Percentiles rank a stretch among this genome's conserved stretches.
Conservation (phyloP, 192 early-diverging fungal species). For the Piromyces sp. region DNA sequence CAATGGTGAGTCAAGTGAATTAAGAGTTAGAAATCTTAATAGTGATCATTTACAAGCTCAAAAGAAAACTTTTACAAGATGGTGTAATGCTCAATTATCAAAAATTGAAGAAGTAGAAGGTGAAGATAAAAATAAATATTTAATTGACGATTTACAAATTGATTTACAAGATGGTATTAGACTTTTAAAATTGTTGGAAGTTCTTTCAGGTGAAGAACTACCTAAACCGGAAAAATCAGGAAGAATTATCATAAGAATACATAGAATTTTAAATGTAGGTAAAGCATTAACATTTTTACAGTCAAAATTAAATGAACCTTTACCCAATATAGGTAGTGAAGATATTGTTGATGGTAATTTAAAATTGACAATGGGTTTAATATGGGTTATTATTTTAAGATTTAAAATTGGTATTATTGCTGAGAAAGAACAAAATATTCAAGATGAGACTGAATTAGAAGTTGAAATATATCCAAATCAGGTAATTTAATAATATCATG, state of each 20-base stretch:
- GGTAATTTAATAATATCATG: no score
- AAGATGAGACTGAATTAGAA: not conserved
- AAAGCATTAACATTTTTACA: slow-evolving; percentile 13
- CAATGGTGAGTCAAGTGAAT: not conserved
- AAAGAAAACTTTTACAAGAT: not conserved
- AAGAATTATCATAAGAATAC: slow-evolving; percentile 6
- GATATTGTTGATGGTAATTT: slow-evolving; percentile 17
- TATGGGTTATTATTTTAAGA: slow-evolving; percentile 10
- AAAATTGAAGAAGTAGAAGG: not conserved
- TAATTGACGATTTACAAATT: slow-evolving; percentile 6
- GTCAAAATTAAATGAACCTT: not conserved
- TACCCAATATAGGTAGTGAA: slow-evolving; percentile 8
- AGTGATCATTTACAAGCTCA: not conserved
- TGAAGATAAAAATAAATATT: not conserved
- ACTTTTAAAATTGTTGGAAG: slow-evolving; percentile 7
- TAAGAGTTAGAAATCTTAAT: not conserved
- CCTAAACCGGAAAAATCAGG: not conserved
- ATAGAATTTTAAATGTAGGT: slow-evolving; percentile 14
- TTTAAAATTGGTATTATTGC: not conserved
- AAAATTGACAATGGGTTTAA: slow-evolving; percentile 11
- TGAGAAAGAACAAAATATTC: not conserved
- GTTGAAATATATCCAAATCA: not conserved
- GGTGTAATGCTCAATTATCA: not conserved
- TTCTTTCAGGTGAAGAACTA: slow-evolving; percentile 8
- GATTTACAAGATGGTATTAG: slow-evolving; percentile 13